A percentile compares a stretch with the other conserved stretches of the same genome.
phyloP scores from a whole-genome alignment of 768 basidiomycete genomes.

The Lactarius quietus region DNA sequence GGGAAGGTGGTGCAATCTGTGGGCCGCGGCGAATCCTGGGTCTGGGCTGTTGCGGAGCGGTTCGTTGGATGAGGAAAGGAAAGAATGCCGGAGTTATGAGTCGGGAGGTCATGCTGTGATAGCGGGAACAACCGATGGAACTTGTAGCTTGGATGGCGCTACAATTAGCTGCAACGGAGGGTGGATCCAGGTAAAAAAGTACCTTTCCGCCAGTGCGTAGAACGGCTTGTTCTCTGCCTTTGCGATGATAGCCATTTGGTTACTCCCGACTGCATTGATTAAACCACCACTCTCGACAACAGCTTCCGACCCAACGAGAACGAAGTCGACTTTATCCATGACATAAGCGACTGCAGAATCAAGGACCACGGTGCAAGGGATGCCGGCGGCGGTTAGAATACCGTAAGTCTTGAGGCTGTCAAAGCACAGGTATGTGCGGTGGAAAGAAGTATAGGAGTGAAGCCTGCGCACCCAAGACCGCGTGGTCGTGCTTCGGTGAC shows the following conservation, averaged over 20 bases:
- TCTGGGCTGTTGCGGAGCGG: constrained; percentile 12
- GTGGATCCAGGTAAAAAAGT: background rate
- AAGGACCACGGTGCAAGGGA: constrained; percentile 91
- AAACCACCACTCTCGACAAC: constrained; percentile 95
- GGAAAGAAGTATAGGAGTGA: constrained; percentile 18
- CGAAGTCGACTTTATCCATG: constrained; percentile 94
- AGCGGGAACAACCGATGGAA: constrained; percentile 94
- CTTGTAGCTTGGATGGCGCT: constrained; percentile 68
- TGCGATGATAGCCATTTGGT: constrained; percentile 95
- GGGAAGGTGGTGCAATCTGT: constrained; percentile 5
- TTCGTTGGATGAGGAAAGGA: constrained; percentile 51
- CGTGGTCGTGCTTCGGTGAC: constrained; percentile 94
- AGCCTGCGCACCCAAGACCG: constrained; percentile 66
- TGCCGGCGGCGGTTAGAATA: constrained; percentile 79
- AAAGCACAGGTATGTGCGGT: constrained; percentile 10
- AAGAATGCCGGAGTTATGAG: constrained; percentile 70
- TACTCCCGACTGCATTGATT: constrained; percentile 91
- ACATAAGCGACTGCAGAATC: constrained; percentile 97
- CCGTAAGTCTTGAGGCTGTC: constrained; percentile 88
- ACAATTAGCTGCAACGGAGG: background rate
- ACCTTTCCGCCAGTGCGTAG: constrained; percentile 94
- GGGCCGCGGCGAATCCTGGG: constrained; percentile 3
- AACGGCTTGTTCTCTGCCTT: constrained; percentile 94
- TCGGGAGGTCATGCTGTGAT: constrained; percentile 86
- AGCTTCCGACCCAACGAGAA: constrained; percentile 95